phyloP scores from a whole-genome alignment of 2,329 filamentous ascomycete species.

The Pseudogymnoascus sp. region DNA sequence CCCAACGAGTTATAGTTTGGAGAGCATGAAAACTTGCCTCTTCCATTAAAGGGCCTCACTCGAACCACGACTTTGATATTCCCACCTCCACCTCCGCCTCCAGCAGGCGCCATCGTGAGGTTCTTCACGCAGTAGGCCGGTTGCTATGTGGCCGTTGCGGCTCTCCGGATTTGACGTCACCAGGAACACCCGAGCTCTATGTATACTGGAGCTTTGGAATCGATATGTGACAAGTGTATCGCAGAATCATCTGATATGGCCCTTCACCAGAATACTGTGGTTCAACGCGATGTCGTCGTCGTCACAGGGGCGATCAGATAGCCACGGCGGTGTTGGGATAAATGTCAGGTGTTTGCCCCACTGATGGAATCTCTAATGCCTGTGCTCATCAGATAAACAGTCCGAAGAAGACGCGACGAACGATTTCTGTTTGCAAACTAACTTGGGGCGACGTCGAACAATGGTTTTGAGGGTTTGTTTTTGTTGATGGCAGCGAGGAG shows the following conservation, averaged over 20 bases:
- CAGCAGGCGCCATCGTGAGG: conserved; percentile 33
- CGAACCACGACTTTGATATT: conserved; percentile 99
- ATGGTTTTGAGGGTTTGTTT: background rate
- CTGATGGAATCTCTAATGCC: conserved; percentile 6
- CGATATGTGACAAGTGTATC: background rate
- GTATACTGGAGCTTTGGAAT: background rate
- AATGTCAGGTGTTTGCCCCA: conserved; percentile 5
- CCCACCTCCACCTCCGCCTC: conserved; percentile 69
- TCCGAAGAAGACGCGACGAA: background rate
- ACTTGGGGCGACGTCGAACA: background rate
- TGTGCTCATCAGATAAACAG: conserved; percentile 5
- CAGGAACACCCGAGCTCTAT: background rate
- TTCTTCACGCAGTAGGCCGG: background rate
- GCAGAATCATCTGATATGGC: background rate
- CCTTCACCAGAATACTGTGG: background rate
- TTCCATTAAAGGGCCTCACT: conserved; percentile 87
- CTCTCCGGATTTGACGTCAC: background rate
- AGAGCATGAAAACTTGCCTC: conserved; percentile 53
- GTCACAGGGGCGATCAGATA: background rate
- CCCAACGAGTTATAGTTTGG: background rate
- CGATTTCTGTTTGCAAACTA: background rate
- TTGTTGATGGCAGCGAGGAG: background rate
- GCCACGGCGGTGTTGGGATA: conserved; percentile 4
- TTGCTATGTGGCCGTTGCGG: conserved; percentile 4
- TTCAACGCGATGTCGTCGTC: background rate